phyloP scores from a whole-genome alignment of 345 rosid species.

The Arabis alpina region DNA sequence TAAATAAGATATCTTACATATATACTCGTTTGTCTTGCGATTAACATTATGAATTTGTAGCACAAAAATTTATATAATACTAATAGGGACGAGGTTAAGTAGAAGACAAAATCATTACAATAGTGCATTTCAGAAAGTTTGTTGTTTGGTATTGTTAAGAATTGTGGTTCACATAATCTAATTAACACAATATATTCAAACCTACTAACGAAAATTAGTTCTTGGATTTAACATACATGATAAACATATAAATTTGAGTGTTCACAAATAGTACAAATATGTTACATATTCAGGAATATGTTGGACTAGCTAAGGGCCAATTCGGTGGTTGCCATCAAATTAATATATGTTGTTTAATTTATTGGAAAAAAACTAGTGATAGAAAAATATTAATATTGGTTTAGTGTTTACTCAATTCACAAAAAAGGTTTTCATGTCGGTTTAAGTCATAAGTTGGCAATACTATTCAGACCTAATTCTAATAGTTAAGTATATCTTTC shows the following conservation, averaged over 20 bases:
- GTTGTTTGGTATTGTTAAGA: slow-evolving; percentile 5
- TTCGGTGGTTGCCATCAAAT: slow-evolving; percentile 19
- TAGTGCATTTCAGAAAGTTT: slow-evolving; percentile 11
- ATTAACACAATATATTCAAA: neutral
- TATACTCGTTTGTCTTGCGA: slow-evolving; percentile 2
- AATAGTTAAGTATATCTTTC: slow-evolving; percentile 42
- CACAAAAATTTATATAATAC: neutral
- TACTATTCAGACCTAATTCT: slow-evolving; percentile 34
- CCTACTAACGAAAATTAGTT: slow-evolving; percentile 6
- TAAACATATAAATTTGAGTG: neutral
- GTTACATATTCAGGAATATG: neutral
- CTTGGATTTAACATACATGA: slow-evolving; percentile 1
- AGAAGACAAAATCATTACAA: neutral
- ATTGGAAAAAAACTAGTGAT: neutral
- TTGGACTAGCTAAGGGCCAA: slow-evolving; percentile 14
- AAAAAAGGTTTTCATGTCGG: slow-evolving; percentile 11
- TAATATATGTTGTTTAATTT: neutral
- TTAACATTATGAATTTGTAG: neutral
- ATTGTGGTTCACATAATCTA: neutral
- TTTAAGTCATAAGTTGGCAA: slow-evolving; percentile 26
- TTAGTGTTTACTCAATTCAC: slow-evolving; percentile 7
- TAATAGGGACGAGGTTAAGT: neutral
- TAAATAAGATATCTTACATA: neutral
- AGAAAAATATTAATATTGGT: neutral
- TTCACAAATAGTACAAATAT: neutral